Conservation (phyloP, 164 flowering plant species). For the Annona cherimola region DNA sequence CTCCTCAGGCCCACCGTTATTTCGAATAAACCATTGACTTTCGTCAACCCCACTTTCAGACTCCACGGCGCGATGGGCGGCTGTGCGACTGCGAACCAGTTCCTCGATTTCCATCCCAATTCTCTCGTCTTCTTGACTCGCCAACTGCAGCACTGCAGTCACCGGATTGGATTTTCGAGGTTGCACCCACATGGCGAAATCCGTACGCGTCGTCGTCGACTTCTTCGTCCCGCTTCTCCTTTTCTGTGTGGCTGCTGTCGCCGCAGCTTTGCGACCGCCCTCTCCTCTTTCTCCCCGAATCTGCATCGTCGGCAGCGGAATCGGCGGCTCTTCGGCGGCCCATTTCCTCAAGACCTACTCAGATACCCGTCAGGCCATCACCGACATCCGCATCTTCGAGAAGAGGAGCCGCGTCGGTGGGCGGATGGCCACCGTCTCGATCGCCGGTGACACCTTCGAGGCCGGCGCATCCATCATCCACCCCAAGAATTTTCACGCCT, state of each 20-base stretch:
- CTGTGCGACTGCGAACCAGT: too few relatives aligned
- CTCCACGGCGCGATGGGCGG: too few relatives aligned
- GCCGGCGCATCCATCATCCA: slow-evolving; percentile 93
- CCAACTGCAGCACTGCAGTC: too few relatives aligned
- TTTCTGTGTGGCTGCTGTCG: not conserved
- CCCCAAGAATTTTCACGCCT: slow-evolving; percentile 73
- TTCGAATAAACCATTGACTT: too few relatives aligned
- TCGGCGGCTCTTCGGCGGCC: slow-evolving; percentile 76
- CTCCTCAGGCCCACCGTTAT: too few relatives aligned
- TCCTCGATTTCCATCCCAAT: too few relatives aligned
- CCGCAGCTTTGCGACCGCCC: not conserved
- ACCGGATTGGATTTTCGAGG: too few relatives aligned
- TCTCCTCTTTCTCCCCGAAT: slow-evolving; percentile 15
- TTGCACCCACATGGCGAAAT: not conserved
- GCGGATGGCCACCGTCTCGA: slow-evolving; percentile 63
- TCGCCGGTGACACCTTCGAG: slow-evolving; percentile 73
- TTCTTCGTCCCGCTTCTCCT: not conserved
- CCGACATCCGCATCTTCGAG: slow-evolving; percentile 61
- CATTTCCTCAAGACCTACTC: slow-evolving; percentile 71
- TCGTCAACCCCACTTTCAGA: too few relatives aligned
- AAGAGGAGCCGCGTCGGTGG: slow-evolving; percentile 67
- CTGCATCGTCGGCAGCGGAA: slow-evolving; percentile 88
- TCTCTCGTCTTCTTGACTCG: too few relatives aligned
- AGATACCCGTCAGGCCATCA: slow-evolving; percentile 3
- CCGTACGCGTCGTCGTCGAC: not conserved